Percentiles rank a stretch among this genome's conserved stretches.
These are phyloP conservation scores for Grigorovia transvaalensis DNA, from an alignment of 805 yeast genomes.

Conservation along the genomic window DNA sequence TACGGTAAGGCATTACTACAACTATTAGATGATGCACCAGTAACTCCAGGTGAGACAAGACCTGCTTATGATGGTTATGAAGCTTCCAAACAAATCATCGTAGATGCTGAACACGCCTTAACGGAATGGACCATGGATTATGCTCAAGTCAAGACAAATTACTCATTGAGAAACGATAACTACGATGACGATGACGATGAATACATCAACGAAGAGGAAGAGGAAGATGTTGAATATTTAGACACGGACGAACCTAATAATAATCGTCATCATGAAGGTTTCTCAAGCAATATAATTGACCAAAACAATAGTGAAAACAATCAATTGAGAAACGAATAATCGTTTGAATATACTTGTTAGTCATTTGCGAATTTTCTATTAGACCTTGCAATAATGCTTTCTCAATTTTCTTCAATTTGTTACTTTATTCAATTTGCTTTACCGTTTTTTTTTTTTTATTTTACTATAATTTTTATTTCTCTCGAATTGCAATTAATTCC, in stretches of 20 bases:
- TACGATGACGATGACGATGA: conserved; percentile 39
- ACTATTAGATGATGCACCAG: conserved; percentile 74
- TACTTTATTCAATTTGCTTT: neutral
- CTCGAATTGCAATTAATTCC: neutral
- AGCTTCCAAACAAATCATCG: conserved; percentile 77
- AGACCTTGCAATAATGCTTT: no score
- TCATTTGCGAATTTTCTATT: no score
- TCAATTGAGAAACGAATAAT: neutral
- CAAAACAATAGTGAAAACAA: neutral
- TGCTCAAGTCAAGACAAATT: conserved; percentile 74
- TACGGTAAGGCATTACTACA: conserved; percentile 82
- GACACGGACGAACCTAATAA: neutral
- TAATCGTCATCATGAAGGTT: neutral
- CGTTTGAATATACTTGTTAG: no score
- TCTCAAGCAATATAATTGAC: neutral
- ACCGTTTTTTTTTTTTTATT: no score
- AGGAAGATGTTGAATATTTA: conserved; percentile 9
- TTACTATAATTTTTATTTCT: neutral
- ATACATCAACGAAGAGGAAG: conserved; percentile 38
- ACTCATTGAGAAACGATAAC: conserved; percentile 46
- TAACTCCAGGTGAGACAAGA: conserved; percentile 88
- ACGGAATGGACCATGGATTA: conserved; percentile 77
- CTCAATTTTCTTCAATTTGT: neutral
- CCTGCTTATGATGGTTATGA: conserved; percentile 83
- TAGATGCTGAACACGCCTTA: conserved; percentile 76